phyloP scores from a whole-genome alignment of 768 basidiomycete species.

The Pleurotus sapidus region DNA sequence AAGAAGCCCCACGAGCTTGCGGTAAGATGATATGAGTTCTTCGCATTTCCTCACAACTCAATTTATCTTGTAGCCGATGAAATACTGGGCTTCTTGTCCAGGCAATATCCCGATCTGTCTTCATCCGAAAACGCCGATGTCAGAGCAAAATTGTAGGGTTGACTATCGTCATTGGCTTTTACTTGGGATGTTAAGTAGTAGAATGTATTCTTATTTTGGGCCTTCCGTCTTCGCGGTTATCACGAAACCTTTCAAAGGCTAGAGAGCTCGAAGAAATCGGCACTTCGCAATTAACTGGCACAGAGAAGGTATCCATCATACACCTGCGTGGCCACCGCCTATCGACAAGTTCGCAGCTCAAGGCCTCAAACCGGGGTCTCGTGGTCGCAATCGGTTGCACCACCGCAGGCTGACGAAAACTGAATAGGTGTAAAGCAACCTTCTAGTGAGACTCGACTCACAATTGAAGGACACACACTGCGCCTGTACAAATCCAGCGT shows the following conservation, averaged over 20 bases:
- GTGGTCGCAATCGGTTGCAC: neutral
- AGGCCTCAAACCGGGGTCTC: neutral
- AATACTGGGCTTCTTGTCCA: neutral
- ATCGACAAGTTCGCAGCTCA: too few species aligned
- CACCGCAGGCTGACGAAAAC: neutral
- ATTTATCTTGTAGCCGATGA: neutral
- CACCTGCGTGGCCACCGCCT: too few species aligned
- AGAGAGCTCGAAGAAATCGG: too few species aligned
- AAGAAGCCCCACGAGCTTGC: slow-evolving; percentile 1
- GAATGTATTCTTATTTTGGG: too few species aligned
- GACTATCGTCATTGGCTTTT: too few species aligned
- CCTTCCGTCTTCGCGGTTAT: too few species aligned
- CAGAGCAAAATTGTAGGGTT: neutral
- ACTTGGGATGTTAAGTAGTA: too few species aligned
- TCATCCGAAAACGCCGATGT: neutral
- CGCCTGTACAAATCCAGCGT: neutral
- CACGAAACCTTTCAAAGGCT: too few species aligned
- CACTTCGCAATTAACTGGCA: too few species aligned
- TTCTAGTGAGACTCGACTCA: neutral
- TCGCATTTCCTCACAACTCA: neutral
- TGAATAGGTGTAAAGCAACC: too few species aligned
- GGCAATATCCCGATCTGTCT: neutral
- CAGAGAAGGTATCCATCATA: too few species aligned
- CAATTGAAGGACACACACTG: neutral
- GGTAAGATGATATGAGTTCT: neutral